Base-by-base conservation (phyloP, 805 yeast genomes). In the Yarrowia alimentaria region DNA sequence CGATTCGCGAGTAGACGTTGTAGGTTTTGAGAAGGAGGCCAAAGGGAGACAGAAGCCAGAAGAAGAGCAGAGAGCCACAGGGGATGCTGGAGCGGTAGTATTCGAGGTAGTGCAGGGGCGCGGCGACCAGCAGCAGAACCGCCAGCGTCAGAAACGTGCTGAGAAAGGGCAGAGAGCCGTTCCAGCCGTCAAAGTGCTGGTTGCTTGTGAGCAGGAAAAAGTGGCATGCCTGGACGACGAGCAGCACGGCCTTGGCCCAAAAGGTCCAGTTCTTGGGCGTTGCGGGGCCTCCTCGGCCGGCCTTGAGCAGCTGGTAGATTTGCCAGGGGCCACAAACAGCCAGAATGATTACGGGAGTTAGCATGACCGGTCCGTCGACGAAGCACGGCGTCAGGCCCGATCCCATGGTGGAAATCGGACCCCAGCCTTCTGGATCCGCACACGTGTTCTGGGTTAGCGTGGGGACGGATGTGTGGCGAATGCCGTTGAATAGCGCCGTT, bases 91-190 rank as follows among this genome's bases (percentile, higher is more conserved):
- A 63, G 62, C 85, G 79, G 64, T 74, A 77, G 60, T 80, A 83
- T 63, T 91, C 97, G 53, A 84, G 63, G 65, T 80, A 84, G 53
- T 87, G 83, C 26, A 88, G 65, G 3, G 69, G 66, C 13, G 76
- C 62, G 0, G 80, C 84, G 5, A 84, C 75, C 2, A 43, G 16
- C 5, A 73, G 42, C 11, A 78, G 62, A 1, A 81, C 31, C 16
- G 70, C 58, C 4, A 78, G 63, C 16, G 74, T 70, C 33, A 72
- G 52, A 24, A 58, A 56, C 11, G 61, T 64, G 54, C 60, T 37
- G 31, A 66, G 61, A 57, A 61, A 57, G 54, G 61, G 61, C 5
- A 49, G 24, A 38, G 64, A 31, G 37, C 47, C 47, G 25, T 40
- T n/a, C 47, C 47, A 40, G 47, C 47, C 56, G 38, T 47, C 52